Conservation (phyloP, 371 early-diverging fungal species). For the Haplosporangium sp. region DNA sequence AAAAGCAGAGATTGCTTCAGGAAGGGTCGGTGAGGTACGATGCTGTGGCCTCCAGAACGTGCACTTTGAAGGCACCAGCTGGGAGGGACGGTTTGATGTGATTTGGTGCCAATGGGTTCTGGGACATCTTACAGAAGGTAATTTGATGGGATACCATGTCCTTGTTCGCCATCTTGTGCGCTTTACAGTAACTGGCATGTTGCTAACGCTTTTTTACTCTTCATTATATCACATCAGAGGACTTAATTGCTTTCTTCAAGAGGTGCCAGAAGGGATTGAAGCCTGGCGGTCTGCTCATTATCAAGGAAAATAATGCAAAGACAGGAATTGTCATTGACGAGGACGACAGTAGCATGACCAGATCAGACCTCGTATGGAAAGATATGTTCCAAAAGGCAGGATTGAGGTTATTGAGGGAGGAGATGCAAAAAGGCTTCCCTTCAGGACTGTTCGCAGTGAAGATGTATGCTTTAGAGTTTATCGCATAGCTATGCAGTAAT, state of each 20-base stretch:
- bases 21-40: constrained; percentile 69
- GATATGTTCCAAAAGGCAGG: constrained; percentile 78
- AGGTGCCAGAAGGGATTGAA: constrained; percentile 81
- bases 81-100: constrained; percentile 78
- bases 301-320: constrained; percentile 90
- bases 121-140: constrained; percentile 84
- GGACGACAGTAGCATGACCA: constrained; percentile 90
- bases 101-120: constrained; percentile 99
- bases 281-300: constrained; percentile 82
- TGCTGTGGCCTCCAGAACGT: constrained; percentile 88
- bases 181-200: not conserved
- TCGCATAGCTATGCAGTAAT: not conserved
- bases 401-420: constrained; percentile 74
- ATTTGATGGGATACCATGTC: not conserved
- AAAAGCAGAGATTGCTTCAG: constrained; percentile 62
- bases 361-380: constrained; percentile 76
- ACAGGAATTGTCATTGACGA: constrained; percentile 78
- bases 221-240: constrained; percentile 68
- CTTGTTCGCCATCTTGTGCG: not conserved
- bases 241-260: constrained; percentile 85
- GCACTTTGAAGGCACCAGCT: constrained; percentile 64
- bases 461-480: constrained; percentile 75
- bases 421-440: constrained; percentile 85
- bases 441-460: constrained; percentile 82
- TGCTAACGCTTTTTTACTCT: not conserved